Conservation (phyloP, 108 stramenopile species). For the Fragilaria radians region DNA sequence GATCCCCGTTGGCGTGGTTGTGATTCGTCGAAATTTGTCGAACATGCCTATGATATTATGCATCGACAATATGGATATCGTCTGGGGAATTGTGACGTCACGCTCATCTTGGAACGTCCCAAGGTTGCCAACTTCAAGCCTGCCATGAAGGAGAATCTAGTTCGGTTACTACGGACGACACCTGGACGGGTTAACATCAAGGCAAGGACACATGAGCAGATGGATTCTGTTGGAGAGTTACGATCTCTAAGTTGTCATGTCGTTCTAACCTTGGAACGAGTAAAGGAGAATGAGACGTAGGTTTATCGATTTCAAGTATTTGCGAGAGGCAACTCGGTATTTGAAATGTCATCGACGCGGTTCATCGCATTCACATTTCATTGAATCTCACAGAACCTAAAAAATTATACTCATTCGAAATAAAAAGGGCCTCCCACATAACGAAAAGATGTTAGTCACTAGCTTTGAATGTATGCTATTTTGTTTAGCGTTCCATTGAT, state of each 20-base stretch:
- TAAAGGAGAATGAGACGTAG: too few species aligned
- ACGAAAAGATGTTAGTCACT: too few species aligned
- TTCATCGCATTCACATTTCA: too few species aligned
- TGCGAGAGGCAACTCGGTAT: too few species aligned
- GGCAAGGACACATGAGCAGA: slow-evolving; percentile 90
- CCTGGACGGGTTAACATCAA: slow-evolving; percentile 92
- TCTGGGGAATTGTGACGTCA: slow-evolving; percentile 88
- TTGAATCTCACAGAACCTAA: too few species aligned
- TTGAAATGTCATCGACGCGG: too few species aligned
- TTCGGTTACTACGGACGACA: slow-evolving; percentile 68
- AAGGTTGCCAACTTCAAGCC: slow-evolving; percentile 88
- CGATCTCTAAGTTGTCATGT: slow-evolving; percentile 91
- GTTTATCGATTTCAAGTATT: too few species aligned
- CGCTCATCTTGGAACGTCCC: slow-evolving; percentile 82
- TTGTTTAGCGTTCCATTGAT: too few species aligned
- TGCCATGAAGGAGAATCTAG: slow-evolving; percentile 92
- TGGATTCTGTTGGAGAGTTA: slow-evolving; percentile 91
- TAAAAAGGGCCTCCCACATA: too few species aligned
- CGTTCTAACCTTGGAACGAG: slow-evolving; percentile 74
- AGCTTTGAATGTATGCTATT: too few species aligned
- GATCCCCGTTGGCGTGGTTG: slow-evolving; percentile 94
- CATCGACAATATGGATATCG: slow-evolving; percentile 66
- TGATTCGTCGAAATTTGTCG: slow-evolving; percentile 92
- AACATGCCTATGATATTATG: slow-evolving; percentile 86
- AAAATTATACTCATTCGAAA: too few species aligned